Evolutionary conservation across 352 stramenopile species (phyloP).

Genomic region (Phytophthora cryptogea): DNA sequence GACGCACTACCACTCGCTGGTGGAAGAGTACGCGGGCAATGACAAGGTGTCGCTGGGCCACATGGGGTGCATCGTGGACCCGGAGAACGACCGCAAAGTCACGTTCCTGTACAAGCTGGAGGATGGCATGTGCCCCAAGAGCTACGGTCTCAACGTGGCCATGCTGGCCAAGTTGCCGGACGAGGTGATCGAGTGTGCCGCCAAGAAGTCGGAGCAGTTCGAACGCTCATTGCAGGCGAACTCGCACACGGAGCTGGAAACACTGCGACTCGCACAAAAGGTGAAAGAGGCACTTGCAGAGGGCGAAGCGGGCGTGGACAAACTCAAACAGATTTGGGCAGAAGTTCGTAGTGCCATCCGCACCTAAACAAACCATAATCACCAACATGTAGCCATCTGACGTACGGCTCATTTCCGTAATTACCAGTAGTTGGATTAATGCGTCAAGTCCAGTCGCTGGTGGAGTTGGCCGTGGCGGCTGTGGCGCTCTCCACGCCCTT

Average conservation of each 20-base stretch:
- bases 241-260: slow-evolving; percentile 33
- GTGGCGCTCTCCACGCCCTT: slow-evolving; percentile 41
- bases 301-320: slow-evolving; percentile 36
- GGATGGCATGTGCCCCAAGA: slow-evolving; percentile 96
- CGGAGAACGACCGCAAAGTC: slow-evolving; percentile 91
- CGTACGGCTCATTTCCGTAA: slow-evolving; percentile 16
- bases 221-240: slow-evolving; percentile 68
- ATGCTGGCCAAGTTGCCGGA: slow-evolving; percentile 96
- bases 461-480: slow-evolving; percentile 34
- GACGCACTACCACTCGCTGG: slow-evolving; percentile 98
- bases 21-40: slow-evolving; percentile 82
- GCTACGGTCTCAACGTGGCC: slow-evolving; percentile 99
- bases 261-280: slow-evolving; percentile 21
- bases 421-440: slow-evolving; percentile 15
- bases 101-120: slow-evolving; percentile 99
- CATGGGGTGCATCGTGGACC: slow-evolving; percentile 85
- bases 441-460: slow-evolving; percentile 28
- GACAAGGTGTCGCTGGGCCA: slow-evolving; percentile 70
- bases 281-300: slow-evolving; percentile 36
- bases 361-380: slow-evolving; percentile 2
- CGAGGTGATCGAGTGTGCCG: slow-evolving; percentile 93
- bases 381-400: slow-evolving; percentile 27
- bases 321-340: slow-evolving; percentile 39
- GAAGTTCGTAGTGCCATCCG: slow-evolving; percentile 26
- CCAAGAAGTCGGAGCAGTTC: slow-evolving; percentile 92